phyloP scores from a whole-genome alignment of 306 rosid species.

The Calophaca sinica region DNA sequence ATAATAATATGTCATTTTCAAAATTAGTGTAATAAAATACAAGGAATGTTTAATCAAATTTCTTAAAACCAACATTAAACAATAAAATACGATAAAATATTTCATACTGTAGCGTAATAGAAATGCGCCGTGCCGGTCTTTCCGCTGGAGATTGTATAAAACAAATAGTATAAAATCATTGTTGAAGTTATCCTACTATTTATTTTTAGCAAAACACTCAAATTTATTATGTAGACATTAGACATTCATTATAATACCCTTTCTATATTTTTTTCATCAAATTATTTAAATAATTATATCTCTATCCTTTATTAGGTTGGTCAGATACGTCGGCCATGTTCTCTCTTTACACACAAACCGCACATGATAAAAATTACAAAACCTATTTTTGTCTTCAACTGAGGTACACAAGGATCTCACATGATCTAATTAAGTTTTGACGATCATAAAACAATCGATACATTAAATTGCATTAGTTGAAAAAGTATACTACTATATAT shows the following conservation, averaged over 20 bases:
- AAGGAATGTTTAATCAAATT: too few relatives aligned
- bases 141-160: background rate
- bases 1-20: too few relatives aligned
- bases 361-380: conserved; percentile 19
- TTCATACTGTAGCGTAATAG: too few relatives aligned
- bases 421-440: background rate
- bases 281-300: background rate
- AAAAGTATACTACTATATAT: background rate
- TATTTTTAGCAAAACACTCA: background rate
- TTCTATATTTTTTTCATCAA: background rate
- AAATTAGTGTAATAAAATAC: too few relatives aligned
- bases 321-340: conserved; percentile 35
- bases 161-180: background rate
- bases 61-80: too few relatives aligned
- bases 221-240: too few relatives aligned
- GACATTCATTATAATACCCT: conserved; percentile 1
- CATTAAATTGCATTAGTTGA: background rate
- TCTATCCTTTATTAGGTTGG: background rate
- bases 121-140: too few relatives aligned
- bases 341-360: background rate
- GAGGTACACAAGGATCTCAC: too few relatives aligned
- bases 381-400: conserved; percentile 19
- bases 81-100: too few relatives aligned
- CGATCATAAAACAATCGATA: background rate
- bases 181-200: background rate